Percentiles rank a stretch among this genome's conserved stretches.
phyloP scores from a whole-genome alignment of 2,329 filamentous ascomycete genomes.

The Curvularia sp. region DNA sequence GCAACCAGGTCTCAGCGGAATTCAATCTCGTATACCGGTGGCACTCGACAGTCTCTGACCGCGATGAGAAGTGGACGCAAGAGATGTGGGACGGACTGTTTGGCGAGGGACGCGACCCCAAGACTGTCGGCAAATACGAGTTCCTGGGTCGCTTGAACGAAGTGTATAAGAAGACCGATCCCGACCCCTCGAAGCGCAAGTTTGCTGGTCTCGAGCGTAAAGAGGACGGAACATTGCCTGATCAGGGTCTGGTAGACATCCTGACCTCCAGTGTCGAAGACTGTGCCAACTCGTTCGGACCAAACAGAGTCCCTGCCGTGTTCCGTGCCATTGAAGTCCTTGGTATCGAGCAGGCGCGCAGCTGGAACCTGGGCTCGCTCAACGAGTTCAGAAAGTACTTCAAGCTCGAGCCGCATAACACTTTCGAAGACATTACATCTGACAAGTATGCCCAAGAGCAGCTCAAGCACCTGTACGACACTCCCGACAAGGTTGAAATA shows the following conservation, averaged over 20 bases:
- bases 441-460: slow-evolving; percentile 73
- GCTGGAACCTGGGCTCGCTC: slow-evolving; percentile 78
- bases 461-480: slow-evolving; percentile 68
- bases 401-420: slow-evolving; percentile 75
- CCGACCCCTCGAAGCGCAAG: slow-evolving; percentile 72
- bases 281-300: slow-evolving; percentile 66
- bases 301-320: slow-evolving; percentile 74
- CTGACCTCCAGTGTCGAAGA: slow-evolving; percentile 76
- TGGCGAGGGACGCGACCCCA: slow-evolving; percentile 59
- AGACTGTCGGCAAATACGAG: slow-evolving; percentile 64
- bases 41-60: slow-evolving; percentile 79
- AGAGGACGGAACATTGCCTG: slow-evolving; percentile 71
- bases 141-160: slow-evolving; percentile 69
- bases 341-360: slow-evolving; percentile 77
- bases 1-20: slow-evolving; percentile 84
- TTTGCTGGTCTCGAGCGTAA: slow-evolving; percentile 73
- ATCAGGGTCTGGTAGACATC: slow-evolving; percentile 78
- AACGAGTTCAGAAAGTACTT: slow-evolving; percentile 90
- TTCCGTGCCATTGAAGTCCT: slow-evolving; percentile 80
- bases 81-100: slow-evolving; percentile 55
- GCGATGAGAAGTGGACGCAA: slow-evolving; percentile 82
- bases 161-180: slow-evolving; percentile 66
- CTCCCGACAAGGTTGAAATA: slow-evolving; percentile 80
- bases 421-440: slow-evolving; percentile 83
- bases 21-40: slow-evolving; percentile 90